Evolutionary conservation across 176 grass and related monocot species (phyloP), one percentile per base, ranked within the genome.

Genomic region (Eleusine indica): DNA sequence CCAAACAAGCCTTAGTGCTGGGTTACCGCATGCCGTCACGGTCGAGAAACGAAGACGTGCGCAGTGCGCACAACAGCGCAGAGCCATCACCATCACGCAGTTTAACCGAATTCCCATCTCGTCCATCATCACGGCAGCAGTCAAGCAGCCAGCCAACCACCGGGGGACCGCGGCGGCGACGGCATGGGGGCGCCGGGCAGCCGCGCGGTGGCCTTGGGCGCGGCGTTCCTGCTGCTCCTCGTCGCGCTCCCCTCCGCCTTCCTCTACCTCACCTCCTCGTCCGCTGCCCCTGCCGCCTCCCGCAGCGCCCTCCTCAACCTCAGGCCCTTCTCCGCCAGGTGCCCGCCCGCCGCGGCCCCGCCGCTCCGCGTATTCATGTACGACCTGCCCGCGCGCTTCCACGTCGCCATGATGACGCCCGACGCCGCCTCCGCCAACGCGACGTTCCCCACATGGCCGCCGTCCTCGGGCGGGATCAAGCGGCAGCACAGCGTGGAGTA

Each of bases 401-500:
- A 98, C 89, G 77, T 98, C 76, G 87, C 47, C 71, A 98, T 98
- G 96, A 89, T 97, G 82, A 6, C 60, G 28, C 18, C 29, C 44
- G 13, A 32, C 32, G 77, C 74, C 74, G 19, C 75, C 9, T 28
- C 7, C n/a, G 3, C 19, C 66, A 61, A n/a, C 17, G 52, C 47
- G 40, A 21, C 69, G 52, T 87, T 98, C 66, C 93, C 93, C 76
- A 64, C 82, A 16, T 98, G 96, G 91, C 93, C 96, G 28, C 70
- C 72, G 63, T 82, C 84, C 32, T 72, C 88, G 30, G 91, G 89
- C 44, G 91, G 96, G 76, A 81, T 98, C 80, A 93, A 76, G 83
- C 85, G 89, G 79, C 96, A 93, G 91, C 96, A 98, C 87, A 93
- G 96, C 78, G 93, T 95, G 49, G 93, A 95, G 87, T 95, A 98